A percentile compares a stretch with the other conserved stretches of the same genome.
Conservation (phyloP, 1,284 basidiomycete genomes). For the Xerocomus amazonicus region DNA sequence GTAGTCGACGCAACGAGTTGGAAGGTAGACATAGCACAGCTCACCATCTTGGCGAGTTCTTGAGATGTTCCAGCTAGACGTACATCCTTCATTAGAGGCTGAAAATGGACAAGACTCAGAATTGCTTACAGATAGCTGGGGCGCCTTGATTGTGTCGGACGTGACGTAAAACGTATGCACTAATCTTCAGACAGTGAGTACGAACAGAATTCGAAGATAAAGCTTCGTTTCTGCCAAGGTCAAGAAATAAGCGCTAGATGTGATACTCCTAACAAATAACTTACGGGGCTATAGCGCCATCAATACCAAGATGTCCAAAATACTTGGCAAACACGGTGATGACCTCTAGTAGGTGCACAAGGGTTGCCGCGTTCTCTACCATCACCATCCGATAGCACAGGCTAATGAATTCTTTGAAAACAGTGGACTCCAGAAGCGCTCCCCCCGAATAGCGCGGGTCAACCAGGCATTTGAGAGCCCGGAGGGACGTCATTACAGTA, state of each 20-base stretch:
- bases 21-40: conserved; percentile 65
- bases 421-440: conserved; percentile 72
- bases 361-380: conserved; percentile 75
- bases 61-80: conserved; percentile 35
- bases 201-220: conserved; percentile 47
- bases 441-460: conserved; percentile 77
- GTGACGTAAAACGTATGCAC: conserved; percentile 76
- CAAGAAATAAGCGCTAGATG: neutral
- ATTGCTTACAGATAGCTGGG: conserved; percentile 53
- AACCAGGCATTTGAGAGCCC: conserved; percentile 77
- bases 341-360: conserved; percentile 74
- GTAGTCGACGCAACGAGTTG: conserved; percentile 60
- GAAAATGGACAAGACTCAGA: neutral
- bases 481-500: conserved; percentile 71
- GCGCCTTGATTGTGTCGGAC: conserved; percentile 56
- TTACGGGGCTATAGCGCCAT: conserved; percentile 21
- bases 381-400: conserved; percentile 88
- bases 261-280: conserved; percentile 3
- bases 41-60: conserved; percentile 58
- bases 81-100: neutral
- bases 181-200: conserved; percentile 78
- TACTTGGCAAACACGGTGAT: conserved; percentile 58
- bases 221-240: conserved; percentile 34
- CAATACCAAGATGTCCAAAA: conserved; percentile 44
- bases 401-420: conserved; percentile 89